Base-by-base conservation (phyloP, 2,329 filamentous ascomycete genomes). In the Paecilomyces sp. region DNA sequence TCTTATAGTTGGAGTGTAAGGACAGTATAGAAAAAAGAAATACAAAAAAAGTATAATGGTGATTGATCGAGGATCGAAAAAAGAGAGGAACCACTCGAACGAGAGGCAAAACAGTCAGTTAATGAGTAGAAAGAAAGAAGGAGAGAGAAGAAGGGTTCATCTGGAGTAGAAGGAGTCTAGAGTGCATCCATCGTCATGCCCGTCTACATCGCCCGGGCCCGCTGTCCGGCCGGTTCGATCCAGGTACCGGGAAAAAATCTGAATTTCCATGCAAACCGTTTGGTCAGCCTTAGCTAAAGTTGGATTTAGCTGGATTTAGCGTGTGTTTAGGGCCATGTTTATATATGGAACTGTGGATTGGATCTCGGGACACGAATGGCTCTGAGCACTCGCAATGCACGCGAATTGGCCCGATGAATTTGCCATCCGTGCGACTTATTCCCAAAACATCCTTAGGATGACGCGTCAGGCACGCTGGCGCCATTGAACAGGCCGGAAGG, bases 1-100 rank as follows among this genome's bases (percentile, higher is more conserved):
- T 61, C 51, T 12, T 33, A 33, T 50, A 55, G 41, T 53, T 57
- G 34, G 25, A 28, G 34, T 47, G 25, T 57, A 55, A 54, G 57
- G 59, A 50, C 24, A 52, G 56, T 55, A 55, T 54, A 47, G 47
- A 60, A 33, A 56, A 33, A 54, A 31, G 47, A 62, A 33, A 59
- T 47, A 53, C 22, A 57, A 61, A n/a, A 28, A 54, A 55, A 59
- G 54, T 41, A 33, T 47, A 18, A 18, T 18, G 7, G 41, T 33
- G 31, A 8, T n/a, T 47, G 41, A 47, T 47, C 41, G 41, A 47
- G n/a, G 41, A 9, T 1, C 31, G 3, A 33, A 18, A 22, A 47
- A 47, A 8, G 41, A 47, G 41, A 11, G 41, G n/a, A 47, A 47
- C 41, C 41, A 47, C 41, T 47, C 41, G 41, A 47, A 47, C 13